Evolutionary conservation across 371 early-diverging fungal genomes (phyloP), one percentile per base, ranked within the genome.

Genomic region (Choanephora cucurbitarum): DNA sequence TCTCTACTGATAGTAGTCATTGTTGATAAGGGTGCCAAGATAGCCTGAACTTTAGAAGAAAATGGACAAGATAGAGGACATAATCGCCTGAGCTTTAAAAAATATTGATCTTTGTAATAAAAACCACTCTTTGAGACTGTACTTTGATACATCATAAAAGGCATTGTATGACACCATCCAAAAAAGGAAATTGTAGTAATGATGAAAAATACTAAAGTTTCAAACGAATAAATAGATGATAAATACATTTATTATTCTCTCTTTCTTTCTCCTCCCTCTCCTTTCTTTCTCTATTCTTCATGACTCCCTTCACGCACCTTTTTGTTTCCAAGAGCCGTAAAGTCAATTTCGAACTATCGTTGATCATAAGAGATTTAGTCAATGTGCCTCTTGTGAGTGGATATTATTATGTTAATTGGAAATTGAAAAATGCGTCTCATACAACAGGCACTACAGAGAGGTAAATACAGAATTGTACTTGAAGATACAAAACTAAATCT

Each of bases 361-460:
- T 77, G 48, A 43, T 72, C 8, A 70, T 86, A 51, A 72, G 81
- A 60, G 89, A 88, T 60, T 68, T 88, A 13, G 70, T 73, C 33
- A 83, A 82, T 62, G 75, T 88, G 31, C 89, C 89, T 24, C 79
- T 85, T 40, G 82, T 87, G 21, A 73, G 77, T 48, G 89, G 89
- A 19, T 70, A 75, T 39, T 88, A 83, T 64, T 86, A 73, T 66
- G 76, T 77, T 44, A 87, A 83, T 55, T 86, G 87, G 85, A 81
- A 72, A 49, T 59, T 85, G 32, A 77, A 79, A 54, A 62, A 77
- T 54, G 80, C 80, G 28, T 65, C 73, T 5, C 72, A 69, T 37
- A 42, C 71, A 4, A 62, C 61, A 21, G 82, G 83, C 3, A 47
- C 66, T n/a, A 83, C 81, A 40, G 63, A 53, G 39, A 77, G 78